Evolutionary conservation across 202 grass and related monocot species (phyloP).

Genomic region (Bolboschoenoplectus hybrid): DNA sequence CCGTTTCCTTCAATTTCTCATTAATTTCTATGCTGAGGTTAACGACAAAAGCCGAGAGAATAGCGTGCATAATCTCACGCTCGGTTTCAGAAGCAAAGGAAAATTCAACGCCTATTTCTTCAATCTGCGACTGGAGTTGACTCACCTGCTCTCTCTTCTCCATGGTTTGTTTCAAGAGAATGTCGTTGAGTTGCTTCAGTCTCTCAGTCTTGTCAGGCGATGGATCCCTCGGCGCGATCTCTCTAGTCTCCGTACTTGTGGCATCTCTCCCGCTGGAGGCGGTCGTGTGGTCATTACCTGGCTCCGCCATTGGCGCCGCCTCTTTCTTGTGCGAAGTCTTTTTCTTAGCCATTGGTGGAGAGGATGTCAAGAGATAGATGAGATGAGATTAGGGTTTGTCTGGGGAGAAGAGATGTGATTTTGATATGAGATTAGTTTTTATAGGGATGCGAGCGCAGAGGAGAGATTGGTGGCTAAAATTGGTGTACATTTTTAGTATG

Average conservation of each 20-base stretch:
- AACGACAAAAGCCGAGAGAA: constrained; percentile 43
- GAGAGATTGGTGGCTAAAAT: not conserved
- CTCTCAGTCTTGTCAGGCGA: constrained; percentile 50
- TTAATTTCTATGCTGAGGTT: constrained; percentile 8
- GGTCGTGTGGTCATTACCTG: not conserved
- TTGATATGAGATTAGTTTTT: constrained; percentile 12
- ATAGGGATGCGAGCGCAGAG: constrained; percentile 3
- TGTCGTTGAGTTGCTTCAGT: constrained; percentile 76
- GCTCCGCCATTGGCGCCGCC: constrained; percentile 34
- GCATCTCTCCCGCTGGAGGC: not conserved
- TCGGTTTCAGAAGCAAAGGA: constrained; percentile 46
- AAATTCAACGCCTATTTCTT: constrained; percentile 53
- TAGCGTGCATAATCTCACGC: constrained; percentile 43
- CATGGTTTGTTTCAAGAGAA: constrained; percentile 70
- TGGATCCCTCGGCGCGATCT: constrained; percentile 5
- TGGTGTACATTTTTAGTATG: constrained; percentile 16
- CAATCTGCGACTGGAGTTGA: constrained; percentile 55
- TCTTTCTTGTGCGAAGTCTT: constrained; percentile 28
- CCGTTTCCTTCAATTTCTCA: constrained; percentile 30
- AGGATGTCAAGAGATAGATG: not conserved
- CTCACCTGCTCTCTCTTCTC: constrained; percentile 70
- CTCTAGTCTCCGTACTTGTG: not conserved
- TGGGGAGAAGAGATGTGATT: constrained; percentile 33
- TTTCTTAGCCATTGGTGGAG: constrained; percentile 37
- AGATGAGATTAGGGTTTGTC: constrained; percentile 39